phyloP scores from a whole-genome alignment of 495 filamentous ascomycete genomes.

The Copromyces sp. region DNA sequence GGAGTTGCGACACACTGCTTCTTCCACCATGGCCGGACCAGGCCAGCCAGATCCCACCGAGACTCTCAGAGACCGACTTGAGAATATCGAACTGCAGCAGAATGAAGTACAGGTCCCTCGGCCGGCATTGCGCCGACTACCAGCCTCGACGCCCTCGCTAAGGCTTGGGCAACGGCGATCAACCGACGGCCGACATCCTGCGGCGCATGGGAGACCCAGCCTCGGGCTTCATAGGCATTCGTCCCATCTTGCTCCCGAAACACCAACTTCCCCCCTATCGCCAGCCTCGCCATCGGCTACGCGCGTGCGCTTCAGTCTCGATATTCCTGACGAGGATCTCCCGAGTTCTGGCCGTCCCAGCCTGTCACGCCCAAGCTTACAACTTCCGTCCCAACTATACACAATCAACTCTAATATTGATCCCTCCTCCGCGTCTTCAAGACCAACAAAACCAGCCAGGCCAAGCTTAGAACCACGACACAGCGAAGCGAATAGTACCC shows the following conservation, averaged over 20 bases:
- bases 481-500: slow-evolving; percentile 1
- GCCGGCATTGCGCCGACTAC: not conserved
- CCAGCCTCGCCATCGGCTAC: not conserved
- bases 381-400: slow-evolving; percentile 13
- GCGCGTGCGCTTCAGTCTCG: not conserved
- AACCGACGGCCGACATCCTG: not conserved
- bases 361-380: slow-evolving; percentile 1
- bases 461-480: not conserved
- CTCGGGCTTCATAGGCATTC: not conserved
- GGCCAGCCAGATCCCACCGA: slow-evolving; percentile 7
- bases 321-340: not conserved
- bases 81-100: slow-evolving; percentile 17
- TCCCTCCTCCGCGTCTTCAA: slow-evolving; percentile 1
- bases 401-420: slow-evolving; percentile 20
- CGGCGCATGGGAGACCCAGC: not conserved
- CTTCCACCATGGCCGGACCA: not conserved
- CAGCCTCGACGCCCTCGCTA: not conserved
- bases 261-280: not conserved
- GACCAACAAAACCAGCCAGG: not conserved
- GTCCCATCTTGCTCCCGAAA: not conserved
- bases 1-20: not conserved
- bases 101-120: slow-evolving; percentile 2
- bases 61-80: slow-evolving; percentile 12
- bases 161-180: not conserved
- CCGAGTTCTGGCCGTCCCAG: not conserved